Evolutionary conservation across 192 early-diverging fungal species (phyloP).

Genomic region (Mortierella hygrophila): DNA sequence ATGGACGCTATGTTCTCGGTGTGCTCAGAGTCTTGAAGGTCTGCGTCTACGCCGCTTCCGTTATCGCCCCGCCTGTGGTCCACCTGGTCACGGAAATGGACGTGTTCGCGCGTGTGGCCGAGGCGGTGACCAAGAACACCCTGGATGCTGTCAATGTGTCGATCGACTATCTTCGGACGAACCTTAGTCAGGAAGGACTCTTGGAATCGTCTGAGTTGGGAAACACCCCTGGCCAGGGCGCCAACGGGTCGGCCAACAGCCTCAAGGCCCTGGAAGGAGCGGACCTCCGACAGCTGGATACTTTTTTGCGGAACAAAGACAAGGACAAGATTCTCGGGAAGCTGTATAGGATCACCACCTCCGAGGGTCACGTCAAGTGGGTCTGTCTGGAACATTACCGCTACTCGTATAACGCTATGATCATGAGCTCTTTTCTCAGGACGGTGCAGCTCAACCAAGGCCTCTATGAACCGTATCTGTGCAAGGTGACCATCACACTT

Average conservation of each 20-base stretch:
- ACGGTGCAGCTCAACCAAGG: neutral
- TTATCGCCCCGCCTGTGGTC: neutral
- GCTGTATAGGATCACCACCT: constrained; percentile 33
- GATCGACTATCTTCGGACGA: neutral
- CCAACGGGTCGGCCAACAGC: neutral
- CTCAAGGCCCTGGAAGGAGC: constrained; percentile 33
- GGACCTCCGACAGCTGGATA: constrained; percentile 29
- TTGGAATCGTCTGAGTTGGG: neutral
- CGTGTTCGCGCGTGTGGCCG: neutral
- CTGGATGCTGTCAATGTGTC: neutral
- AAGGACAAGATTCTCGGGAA: constrained; percentile 35
- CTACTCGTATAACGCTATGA: neutral
- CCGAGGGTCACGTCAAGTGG: constrained; percentile 25
- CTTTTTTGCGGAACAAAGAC: constrained; percentile 37
- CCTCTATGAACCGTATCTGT: neutral
- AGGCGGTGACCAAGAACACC: neutral
- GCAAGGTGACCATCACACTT: constrained; percentile 16
- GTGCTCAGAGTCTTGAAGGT: neutral
- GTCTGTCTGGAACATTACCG: constrained; percentile 4
- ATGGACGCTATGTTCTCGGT: neutral
- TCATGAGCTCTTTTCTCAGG: constrained; percentile 8
- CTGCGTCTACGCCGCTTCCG: neutral
- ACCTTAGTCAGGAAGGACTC: neutral
- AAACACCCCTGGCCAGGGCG: neutral
- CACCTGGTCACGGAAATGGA: neutral